phyloP scores from a whole-genome alignment of 129 eudicot species.

The Erigeron canadensis region DNA sequence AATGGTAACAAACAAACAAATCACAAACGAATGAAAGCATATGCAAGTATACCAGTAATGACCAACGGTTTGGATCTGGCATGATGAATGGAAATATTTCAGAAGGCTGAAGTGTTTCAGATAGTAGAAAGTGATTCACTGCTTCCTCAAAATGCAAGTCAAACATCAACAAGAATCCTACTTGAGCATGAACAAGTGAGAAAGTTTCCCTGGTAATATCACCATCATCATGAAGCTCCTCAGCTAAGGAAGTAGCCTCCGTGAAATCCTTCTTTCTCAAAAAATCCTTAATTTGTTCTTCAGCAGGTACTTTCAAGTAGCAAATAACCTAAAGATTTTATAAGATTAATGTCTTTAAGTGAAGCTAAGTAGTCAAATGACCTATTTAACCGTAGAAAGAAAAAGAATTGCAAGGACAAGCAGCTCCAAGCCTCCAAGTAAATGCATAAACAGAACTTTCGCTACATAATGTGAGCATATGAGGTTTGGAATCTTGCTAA shows the following conservation, averaged over 20 bases:
- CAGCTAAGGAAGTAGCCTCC: slow-evolving; percentile 71
- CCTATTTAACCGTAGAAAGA: slow-evolving; percentile 4
- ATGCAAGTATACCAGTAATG: slow-evolving; percentile 68
- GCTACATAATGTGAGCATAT: neutral
- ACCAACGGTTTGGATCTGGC: slow-evolving; percentile 99
- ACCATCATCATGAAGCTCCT: slow-evolving; percentile 88
- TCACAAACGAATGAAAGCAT: neutral
- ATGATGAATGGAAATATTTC: slow-evolving; percentile 96
- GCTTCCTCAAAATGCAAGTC: slow-evolving; percentile 95
- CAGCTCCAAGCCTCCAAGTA: neutral
- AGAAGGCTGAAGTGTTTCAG: slow-evolving; percentile 95
- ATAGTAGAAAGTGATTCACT: slow-evolving; percentile 76
- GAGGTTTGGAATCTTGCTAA: neutral
- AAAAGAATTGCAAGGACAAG: neutral
- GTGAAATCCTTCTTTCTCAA: slow-evolving; percentile 69
- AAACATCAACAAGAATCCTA: slow-evolving; percentile 90
- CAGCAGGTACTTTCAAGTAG: slow-evolving; percentile 70
- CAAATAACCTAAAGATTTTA: slow-evolving; percentile 55
- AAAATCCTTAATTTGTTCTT: slow-evolving; percentile 85
- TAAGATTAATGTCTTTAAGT: neutral
- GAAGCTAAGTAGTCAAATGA: neutral
- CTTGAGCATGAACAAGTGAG: slow-evolving; percentile 93
- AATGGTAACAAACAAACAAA: slow-evolving; percentile 1
- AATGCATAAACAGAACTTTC: neutral
- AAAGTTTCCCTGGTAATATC: slow-evolving; percentile 69